phyloP scores from a whole-genome alignment of 768 basidiomycete genomes.

The Russula ochroleuca region DNA sequence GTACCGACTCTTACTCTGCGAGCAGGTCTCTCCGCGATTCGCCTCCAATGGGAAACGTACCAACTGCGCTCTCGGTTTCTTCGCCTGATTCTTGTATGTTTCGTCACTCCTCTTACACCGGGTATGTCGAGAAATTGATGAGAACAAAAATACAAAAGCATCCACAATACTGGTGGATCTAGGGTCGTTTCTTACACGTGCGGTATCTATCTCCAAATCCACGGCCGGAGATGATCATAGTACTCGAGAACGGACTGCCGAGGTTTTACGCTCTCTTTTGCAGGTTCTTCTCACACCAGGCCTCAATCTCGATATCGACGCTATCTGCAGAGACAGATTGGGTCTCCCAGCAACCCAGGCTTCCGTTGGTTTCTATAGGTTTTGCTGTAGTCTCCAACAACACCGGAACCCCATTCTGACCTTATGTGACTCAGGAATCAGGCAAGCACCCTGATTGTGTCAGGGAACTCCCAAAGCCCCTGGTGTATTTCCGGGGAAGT shows the following conservation, averaged over 20 bases:
- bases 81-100: slow-evolving; percentile 30
- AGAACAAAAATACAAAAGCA: slow-evolving; percentile 24
- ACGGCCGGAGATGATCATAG: slow-evolving; percentile 4
- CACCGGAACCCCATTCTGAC: background rate
- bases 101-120: background rate
- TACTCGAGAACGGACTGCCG: slow-evolving; percentile 44
- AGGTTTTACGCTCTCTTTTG: slow-evolving; percentile 55
- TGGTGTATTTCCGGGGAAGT: slow-evolving; percentile 75
- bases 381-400: slow-evolving; percentile 17
- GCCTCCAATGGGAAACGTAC: background rate
- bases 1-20: slow-evolving; percentile 1
- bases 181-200: slow-evolving; percentile 27
- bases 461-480: slow-evolving; percentile 37
- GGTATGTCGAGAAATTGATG: background rate
- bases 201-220: slow-evolving; percentile 22
- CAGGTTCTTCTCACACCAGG: slow-evolving; percentile 66
- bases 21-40: slow-evolving; percentile 11
- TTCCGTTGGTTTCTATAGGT: slow-evolving; percentile 51
- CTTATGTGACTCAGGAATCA: slow-evolving; percentile 34
- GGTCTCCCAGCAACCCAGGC: slow-evolving; percentile 41
- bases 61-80: slow-evolving; percentile 8
- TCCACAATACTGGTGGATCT: slow-evolving; percentile 34
- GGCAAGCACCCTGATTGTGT: slow-evolving; percentile 42
- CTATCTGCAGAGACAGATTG: slow-evolving; percentile 57
- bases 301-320: slow-evolving; percentile 65